These are phyloP conservation scores for Zoysia matrella DNA, from an alignment of 202 grass and related monocot species.

Conservation along the genomic window DNA sequence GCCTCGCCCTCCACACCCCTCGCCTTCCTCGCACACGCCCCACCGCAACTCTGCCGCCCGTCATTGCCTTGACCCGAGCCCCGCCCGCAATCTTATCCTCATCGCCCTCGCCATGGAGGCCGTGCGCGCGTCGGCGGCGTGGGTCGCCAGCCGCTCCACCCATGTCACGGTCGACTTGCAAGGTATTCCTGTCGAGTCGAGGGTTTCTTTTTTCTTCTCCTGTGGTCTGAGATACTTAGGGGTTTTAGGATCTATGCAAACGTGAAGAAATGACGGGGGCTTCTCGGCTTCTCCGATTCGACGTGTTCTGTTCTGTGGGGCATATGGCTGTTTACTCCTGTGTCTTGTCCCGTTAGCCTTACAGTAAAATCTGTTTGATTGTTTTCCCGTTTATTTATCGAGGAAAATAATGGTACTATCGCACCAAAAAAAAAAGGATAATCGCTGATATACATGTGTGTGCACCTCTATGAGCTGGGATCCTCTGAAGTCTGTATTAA, in stretches of 20 bases:
- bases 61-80: constrained; percentile 11
- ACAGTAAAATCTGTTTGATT: constrained; percentile 6
- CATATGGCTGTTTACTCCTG: background rate
- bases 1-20: background rate
- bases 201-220: background rate
- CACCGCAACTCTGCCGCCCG: background rate
- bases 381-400: background rate
- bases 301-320: background rate
- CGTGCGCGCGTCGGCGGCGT: constrained; percentile 76
- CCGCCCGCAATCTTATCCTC: constrained; percentile 35
- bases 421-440: background rate
- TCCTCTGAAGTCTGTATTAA: no score
- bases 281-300: background rate
- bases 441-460: background rate
- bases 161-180: constrained; percentile 81
- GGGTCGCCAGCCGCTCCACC: constrained; percentile 80
- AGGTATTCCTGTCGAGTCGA: constrained; percentile 39
- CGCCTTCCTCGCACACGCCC: constrained; percentile 17
- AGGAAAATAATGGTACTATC: no score
- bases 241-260: constrained; percentile 42
- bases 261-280: background rate
- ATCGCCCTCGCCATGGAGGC: constrained; percentile 70
- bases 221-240: constrained; percentile 31
- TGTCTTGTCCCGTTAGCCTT: background rate
- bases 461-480: background rate